Evolutionary conservation across 805 yeast species (phyloP), one percentile per base, ranked within the genome.

Genomic region (Spathaspora girioi): DNA sequence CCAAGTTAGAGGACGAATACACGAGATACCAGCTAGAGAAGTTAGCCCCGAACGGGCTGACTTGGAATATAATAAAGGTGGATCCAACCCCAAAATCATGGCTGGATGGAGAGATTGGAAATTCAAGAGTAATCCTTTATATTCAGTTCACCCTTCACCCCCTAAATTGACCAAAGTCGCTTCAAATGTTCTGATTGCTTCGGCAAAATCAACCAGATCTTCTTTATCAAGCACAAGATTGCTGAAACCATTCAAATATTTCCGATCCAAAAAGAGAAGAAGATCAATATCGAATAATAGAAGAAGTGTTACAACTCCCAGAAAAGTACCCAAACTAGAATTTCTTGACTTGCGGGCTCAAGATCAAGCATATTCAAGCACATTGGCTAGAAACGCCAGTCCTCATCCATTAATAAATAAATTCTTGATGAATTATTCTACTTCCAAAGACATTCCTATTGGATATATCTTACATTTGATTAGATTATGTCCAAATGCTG

Each of bases 61-160:
- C 18, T 35, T 35, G 40, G 40, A 35, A 35, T 12, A 40, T 32
- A 11, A 32, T 12, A 43, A 47, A 41, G 50, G 17, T 19, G 57
- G 52, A 17, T 18, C 50, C 11, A 20, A 26, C 14, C 50, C 48
- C 43, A 65, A 66, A 42, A 78, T 84, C 1, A 67, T 79, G 47
- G 96, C 96, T 0, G 86, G 93, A 9, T 90, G 97, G 97, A 77
- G 97, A 63, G 97, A 90, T 65, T 90, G 96, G 96, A 86, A 89
- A 60, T 85, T 78, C 60, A 78, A 89, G 54, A 80, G 79, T 48
- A 91, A 86, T 66, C 89, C 93, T 1, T 64, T 87, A 35, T 86
- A 85, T 61, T 62, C 74, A 1, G 54, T 68, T 41, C 61, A 56
- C 47, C 59, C 64, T 1, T 48, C 54, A n/a, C 55, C 66, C 1